Base-by-base conservation (phyloP, 2,329 filamentous ascomycete species). In the Bipolaris cookei region DNA sequence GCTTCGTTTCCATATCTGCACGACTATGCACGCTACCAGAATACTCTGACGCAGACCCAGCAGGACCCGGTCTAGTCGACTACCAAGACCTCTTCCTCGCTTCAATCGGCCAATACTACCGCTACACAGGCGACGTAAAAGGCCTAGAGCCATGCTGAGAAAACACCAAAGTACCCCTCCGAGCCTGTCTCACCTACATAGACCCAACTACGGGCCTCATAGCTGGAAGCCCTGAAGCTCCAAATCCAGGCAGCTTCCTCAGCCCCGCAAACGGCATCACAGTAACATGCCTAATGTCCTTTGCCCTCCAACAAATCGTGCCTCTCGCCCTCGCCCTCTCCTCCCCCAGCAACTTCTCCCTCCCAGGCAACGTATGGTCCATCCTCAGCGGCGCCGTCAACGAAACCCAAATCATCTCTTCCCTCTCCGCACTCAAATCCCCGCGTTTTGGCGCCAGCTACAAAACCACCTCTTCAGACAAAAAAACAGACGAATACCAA, bases 331-430 rank as follows among this genome's bases (percentile, higher is more conserved):
- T 50, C 11, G 45, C 35, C 6, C 54, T 68, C 7, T 45, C 39
- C 18, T 61, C 61, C 0, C 65, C 63, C 0, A 63, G 56, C 2
- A 71, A 79, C 56, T 77, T 69, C 45, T 76, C 76, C 0, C 56
- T 75, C 14, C 71, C 68, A 3, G 71, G 65, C 8, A 70, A 73
- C 20, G 71, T 67, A 0, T 79, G 76, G 59, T 59, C 69, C 8
- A 72, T 79, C 8, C 62, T 71, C 1, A 67, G 75, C 3, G 76
- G 73, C 6, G 64, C 70, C 7, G 75, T 77, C 6, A 75, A 77
- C 28, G 23, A 37, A 1, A 66, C 70, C 0, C 73, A 76, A 64
- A 67, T 70, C 3, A 54, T 52, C 4, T 65, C 63, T 0, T 70
- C 69, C 2, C 61, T 80, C 18, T 56, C 70, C 1, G 68, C 72